Evolutionary conservation across 2,329 filamentous ascomycete species (phyloP), one percentile per base, ranked within the genome.

Genomic region (Trichoderma harzianum): DNA sequence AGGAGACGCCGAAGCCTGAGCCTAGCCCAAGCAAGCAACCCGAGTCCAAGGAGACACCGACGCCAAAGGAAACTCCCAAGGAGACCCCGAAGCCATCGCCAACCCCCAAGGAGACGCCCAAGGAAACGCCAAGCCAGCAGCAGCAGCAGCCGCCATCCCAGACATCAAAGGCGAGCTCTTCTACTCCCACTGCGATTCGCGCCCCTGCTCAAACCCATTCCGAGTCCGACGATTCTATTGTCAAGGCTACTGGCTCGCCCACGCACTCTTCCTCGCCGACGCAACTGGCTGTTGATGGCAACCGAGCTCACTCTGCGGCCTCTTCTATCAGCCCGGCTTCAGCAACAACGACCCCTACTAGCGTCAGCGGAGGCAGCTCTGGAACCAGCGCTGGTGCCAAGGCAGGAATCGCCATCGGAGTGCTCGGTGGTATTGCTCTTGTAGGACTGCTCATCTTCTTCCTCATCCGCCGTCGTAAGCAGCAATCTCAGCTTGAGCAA

Each of bases 351-450:
- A 57, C 68, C 26, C 58, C 60, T 4, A 61, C 53, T 7, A 64
- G 72, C 11, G 30, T 53, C 39, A 32, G 16, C 26, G 39, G 8
- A 14, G 36, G 28, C 28, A 36, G 57, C 66, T 63, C 74, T 16
- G 77, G 78, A 8, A 76, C 75, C 43, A 80, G 76, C 62, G 73
- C 80, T 10, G 86, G 83, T 34, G 79, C 83, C 55, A 96, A 94
- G 81, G 95, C 94, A 57, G 96, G 96, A 73, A 88, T 98, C 73
- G 93, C 92, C 7, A 90, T 98, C 78, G 95, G 94, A 77, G 89
- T 97, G 62, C 82, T 98, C 36, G 85, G 91, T 7, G 89, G 88
- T 63, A 76, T 97, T 30, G 88, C 91, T 36, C 81, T 91, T 3
- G 79, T 96, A 30, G 88, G 90, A 34, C 84, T 90, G n/a, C 79